Conservation (phyloP, 1,284 basidiomycete genomes). For the Boletus smithii region DNA sequence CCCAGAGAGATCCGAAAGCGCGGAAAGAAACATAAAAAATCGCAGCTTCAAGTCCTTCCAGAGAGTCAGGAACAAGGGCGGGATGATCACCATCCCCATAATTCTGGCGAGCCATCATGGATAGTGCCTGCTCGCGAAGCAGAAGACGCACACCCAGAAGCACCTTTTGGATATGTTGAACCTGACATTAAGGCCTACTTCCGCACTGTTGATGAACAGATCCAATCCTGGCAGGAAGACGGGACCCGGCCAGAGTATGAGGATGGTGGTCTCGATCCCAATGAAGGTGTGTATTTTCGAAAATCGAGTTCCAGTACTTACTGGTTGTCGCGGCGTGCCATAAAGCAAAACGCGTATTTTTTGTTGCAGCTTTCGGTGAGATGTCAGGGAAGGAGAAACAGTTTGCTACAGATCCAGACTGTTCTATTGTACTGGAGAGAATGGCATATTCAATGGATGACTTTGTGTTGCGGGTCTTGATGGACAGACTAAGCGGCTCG, state of each 20-base stretch:
- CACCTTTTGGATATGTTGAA: slow-evolving; percentile 85
- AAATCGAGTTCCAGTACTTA: slow-evolving; percentile 1
- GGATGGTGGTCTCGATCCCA: slow-evolving; percentile 57
- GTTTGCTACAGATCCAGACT: slow-evolving; percentile 89
- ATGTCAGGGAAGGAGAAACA: slow-evolving; percentile 85
- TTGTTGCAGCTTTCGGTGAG: slow-evolving; percentile 79
- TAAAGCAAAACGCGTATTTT: slow-evolving; percentile 77
- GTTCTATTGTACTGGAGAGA: slow-evolving; percentile 82
- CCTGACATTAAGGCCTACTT: slow-evolving; percentile 90
- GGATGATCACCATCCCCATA: slow-evolving; percentile 19
- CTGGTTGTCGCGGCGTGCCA: slow-evolving; percentile 5
- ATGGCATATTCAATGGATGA: slow-evolving; percentile 92
- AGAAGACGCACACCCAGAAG: slow-evolving; percentile 55
- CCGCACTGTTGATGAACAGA: slow-evolving; percentile 78
- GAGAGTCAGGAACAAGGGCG: slow-evolving; percentile 17
- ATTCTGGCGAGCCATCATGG: slow-evolving; percentile 55
- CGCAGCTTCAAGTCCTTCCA: slow-evolving; percentile 25
- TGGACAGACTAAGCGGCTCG: slow-evolving; percentile 83
- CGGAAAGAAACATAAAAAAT: slow-evolving; percentile 71
- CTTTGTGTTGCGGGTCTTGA: slow-evolving; percentile 83
- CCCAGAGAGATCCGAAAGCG: slow-evolving; percentile 73
- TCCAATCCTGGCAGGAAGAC: slow-evolving; percentile 78
- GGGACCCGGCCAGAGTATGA: slow-evolving; percentile 36
- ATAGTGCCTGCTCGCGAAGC: slow-evolving; percentile 46
- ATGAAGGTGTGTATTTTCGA: slow-evolving; percentile 59